phyloP scores from a whole-genome alignment of 2,329 filamentous ascomycete genomes.

The Fusarium buharicum region DNA sequence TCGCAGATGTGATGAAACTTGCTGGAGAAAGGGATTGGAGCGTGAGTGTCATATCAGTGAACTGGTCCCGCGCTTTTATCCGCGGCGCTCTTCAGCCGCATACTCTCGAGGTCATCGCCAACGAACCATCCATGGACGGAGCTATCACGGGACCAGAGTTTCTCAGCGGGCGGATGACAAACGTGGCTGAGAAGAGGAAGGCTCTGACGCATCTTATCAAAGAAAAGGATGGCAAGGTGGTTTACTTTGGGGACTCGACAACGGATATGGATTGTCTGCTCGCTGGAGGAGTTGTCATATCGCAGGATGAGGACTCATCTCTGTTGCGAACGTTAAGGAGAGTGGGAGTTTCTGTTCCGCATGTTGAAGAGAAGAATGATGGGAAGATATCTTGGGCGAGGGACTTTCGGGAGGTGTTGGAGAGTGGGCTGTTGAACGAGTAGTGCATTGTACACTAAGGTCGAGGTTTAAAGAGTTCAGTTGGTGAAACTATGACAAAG shows the following conservation, averaged over 20 bases:
- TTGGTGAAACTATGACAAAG: background rate
- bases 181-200: constrained; percentile 59
- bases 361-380: constrained; percentile 43
- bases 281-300: constrained; percentile 59
- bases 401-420: constrained; percentile 56
- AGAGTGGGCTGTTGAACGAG: constrained; percentile 43
- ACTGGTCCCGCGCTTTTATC: constrained; percentile 62
- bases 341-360: constrained; percentile 53
- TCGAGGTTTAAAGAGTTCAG: background rate
- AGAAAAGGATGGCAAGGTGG: constrained; percentile 40
- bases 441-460: background rate
- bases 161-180: constrained; percentile 46
- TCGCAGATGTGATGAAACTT: constrained; percentile 48
- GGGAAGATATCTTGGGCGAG: constrained; percentile 55
- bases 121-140: constrained; percentile 55
- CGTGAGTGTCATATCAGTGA: constrained; percentile 61
- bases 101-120: constrained; percentile 55
- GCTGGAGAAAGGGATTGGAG: constrained; percentile 49
- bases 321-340: constrained; percentile 53
- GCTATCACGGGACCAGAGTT: constrained; percentile 55
- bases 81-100: constrained; percentile 54
- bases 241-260: constrained; percentile 69
- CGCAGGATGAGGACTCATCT: constrained; percentile 49
- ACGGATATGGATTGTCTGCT: constrained; percentile 67
- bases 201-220: constrained; percentile 50